Evolutionary conservation across 257 asterid genomes (phyloP).

Genomic region (Leonotis leonurus): DNA sequence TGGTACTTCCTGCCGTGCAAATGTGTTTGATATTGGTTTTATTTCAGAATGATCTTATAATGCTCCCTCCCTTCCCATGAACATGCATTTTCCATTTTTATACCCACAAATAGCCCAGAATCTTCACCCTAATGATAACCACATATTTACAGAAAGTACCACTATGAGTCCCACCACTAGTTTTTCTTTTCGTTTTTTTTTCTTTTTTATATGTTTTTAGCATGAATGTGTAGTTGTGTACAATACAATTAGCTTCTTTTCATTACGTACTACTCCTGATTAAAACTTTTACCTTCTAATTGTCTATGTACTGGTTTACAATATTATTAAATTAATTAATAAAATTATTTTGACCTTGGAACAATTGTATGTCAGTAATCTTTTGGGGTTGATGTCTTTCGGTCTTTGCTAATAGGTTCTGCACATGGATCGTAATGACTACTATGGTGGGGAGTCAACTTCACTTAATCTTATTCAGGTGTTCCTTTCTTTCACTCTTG

Average conservation of each 20-base stretch:
- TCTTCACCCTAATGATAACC: too few species aligned
- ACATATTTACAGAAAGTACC: too few species aligned
- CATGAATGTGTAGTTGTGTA: too few species aligned
- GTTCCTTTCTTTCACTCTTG: background rate
- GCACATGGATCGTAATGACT: conserved; percentile 66
- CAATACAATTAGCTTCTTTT: background rate
- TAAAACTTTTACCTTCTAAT: background rate
- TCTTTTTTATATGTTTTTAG: too few species aligned
- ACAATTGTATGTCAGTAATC: background rate
- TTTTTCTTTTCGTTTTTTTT: too few species aligned
- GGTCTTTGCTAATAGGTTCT: conserved; percentile 36
- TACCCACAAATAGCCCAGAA: too few species aligned
- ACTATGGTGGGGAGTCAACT: conserved; percentile 63
- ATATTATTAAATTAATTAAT: background rate
- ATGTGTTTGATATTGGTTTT: too few species aligned
- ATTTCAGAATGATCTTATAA: too few species aligned
- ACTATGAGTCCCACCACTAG: too few species aligned
- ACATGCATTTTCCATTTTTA: too few species aligned
- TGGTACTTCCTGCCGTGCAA: too few species aligned
- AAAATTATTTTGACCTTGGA: background rate
- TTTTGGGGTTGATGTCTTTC: conserved; percentile 5
- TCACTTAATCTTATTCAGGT: conserved; percentile 65
- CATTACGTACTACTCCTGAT: background rate
- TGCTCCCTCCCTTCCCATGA: too few species aligned
- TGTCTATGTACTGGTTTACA: background rate